These are phyloP conservation scores for Lachnellula suecica DNA, from an alignment of 2,329 filamentous ascomycete genomes.

Conservation along the genomic window DNA sequence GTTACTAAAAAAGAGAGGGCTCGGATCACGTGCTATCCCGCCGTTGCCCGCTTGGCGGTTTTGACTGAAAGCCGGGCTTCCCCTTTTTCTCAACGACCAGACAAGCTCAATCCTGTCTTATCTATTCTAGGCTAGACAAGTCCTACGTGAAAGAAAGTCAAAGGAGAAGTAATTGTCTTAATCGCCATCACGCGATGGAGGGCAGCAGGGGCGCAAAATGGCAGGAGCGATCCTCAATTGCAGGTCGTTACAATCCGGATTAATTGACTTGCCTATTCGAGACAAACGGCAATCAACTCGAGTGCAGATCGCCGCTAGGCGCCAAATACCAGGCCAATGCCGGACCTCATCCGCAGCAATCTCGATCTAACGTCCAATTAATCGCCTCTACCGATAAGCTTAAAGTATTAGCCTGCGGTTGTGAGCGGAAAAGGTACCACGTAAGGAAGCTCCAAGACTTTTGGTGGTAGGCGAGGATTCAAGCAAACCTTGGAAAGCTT, in stretches of 20 bases:
- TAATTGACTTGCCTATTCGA: slow-evolving; percentile 7
- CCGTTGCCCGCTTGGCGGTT: too few species aligned
- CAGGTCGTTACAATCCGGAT: not conserved
- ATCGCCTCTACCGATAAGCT: slow-evolving; percentile 6
- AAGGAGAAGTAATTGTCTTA: not conserved
- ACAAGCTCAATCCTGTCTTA: too few species aligned
- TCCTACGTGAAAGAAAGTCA: not conserved
- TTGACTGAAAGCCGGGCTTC: too few species aligned
- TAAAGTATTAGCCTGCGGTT: slow-evolving; percentile 2
- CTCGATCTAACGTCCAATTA: slow-evolving; percentile 2
- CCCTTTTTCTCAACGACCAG: too few species aligned
- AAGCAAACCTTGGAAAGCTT: not conserved
- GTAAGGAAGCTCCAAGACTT: slow-evolving; percentile 7
- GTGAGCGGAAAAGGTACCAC: not conserved
- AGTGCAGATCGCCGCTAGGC: slow-evolving; percentile 10
- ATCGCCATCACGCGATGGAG: not conserved
- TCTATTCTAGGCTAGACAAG: too few species aligned
- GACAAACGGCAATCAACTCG: not conserved
- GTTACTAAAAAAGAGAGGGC: too few species aligned
- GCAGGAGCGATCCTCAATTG: not conserved
- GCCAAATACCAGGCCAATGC: slow-evolving; percentile 6
- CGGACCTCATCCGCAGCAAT: not conserved
- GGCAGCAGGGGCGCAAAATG: not conserved
- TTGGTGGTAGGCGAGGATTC: not conserved
- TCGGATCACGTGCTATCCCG: too few species aligned